These are phyloP conservation scores for Pythium brassicae DNA, from an alignment of 352 stramenopile species.

Conservation along the genomic window DNA sequence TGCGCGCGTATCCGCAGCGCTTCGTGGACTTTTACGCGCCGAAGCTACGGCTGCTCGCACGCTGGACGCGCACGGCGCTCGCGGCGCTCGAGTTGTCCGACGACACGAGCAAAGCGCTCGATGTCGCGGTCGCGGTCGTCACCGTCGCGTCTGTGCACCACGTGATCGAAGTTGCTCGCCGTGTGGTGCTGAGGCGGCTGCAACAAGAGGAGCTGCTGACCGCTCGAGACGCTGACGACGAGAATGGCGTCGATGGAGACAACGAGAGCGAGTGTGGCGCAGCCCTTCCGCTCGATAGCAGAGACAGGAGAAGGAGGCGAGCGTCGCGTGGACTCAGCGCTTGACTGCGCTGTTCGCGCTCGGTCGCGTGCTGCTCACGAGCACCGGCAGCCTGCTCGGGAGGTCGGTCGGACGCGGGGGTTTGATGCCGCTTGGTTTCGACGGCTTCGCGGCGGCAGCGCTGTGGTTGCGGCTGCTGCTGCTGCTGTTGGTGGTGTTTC, in stretches of 20 bases:
- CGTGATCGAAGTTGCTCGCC: conserved; percentile 3
- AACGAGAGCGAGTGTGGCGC: too few relatives aligned
- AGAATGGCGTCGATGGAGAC: too few relatives aligned
- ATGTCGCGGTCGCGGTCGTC: conserved; percentile 11
- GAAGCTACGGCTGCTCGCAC: neutral
- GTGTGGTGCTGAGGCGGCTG: neutral
- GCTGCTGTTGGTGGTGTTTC: neutral
- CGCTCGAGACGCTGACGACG: too few relatives aligned
- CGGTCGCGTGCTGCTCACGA: neutral
- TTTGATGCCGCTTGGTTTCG: conserved; percentile 1
- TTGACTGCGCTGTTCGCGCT: neutral
- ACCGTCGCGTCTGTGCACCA: conserved; percentile 8
- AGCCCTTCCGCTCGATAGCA: too few relatives aligned
- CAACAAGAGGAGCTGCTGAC: too few relatives aligned
- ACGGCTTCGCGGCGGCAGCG: neutral
- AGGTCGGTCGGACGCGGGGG: conserved; percentile 3
- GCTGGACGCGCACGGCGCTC: neutral
- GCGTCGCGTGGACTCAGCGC: neutral
- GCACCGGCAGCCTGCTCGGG: conserved; percentile 6
- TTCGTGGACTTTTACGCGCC: conserved; percentile 18
- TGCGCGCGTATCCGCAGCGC: conserved; percentile 13
- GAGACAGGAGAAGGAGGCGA: too few relatives aligned
- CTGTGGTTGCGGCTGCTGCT: too few relatives aligned
- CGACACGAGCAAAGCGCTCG: neutral
- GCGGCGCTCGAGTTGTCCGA: conserved; percentile 1